Conservation (phyloP, 2,329 filamentous ascomycete species). For the Diplodia corticola region DNA sequence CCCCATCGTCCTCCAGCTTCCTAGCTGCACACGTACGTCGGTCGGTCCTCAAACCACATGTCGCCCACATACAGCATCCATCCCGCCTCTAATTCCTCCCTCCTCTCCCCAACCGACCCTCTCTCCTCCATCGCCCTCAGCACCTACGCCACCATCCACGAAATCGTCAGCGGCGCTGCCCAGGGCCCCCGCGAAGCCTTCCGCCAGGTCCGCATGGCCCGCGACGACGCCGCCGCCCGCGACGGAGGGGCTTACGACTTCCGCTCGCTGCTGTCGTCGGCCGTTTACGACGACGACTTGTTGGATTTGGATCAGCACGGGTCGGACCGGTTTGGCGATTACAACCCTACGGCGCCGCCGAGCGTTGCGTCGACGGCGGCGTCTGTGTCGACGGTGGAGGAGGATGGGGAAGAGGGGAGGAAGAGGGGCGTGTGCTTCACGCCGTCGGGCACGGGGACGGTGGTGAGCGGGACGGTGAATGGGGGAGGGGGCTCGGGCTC, state of each 20-base stretch:
- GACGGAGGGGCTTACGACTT: not conserved
- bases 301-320: no score
- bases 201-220: not conserved
- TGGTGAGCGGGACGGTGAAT: not conserved
- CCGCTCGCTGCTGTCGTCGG: not conserved
- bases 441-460: not conserved
- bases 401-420: no score
- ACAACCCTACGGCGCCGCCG: not conserved
- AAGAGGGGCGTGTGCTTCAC: not conserved
- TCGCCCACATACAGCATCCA: not conserved
- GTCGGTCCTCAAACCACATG: no score
- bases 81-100: not conserved
- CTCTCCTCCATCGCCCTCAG: slow-evolving; percentile 6
- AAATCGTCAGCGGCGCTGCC: not conserved
- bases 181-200: not conserved
- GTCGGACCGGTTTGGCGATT: not conserved
- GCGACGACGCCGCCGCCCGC: not conserved
- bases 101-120: not conserved
- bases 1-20: no score
- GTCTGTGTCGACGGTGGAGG: not conserved
- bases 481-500: not conserved
- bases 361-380: not conserved
- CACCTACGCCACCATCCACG: slow-evolving; percentile 4
- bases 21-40: no score
- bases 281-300: not conserved